These are phyloP conservation scores for Tulasnella sp. DNA, from an alignment of 768 basidiomycete species.

Conservation along the genomic window DNA sequence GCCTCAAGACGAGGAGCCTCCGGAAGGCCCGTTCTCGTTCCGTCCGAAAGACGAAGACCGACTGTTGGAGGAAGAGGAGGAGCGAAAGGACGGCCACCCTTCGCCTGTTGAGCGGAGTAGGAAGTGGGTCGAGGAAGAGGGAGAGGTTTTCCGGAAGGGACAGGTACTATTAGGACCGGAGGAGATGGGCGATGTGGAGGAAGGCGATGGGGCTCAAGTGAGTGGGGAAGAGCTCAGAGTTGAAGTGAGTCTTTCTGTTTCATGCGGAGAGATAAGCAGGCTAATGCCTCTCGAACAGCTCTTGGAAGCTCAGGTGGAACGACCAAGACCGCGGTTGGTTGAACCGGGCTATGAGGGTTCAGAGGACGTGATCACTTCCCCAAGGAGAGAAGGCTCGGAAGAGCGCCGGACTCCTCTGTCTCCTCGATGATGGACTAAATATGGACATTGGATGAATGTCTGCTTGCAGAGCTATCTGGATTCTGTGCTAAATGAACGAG, in stretches of 20 bases:
- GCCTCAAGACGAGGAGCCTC: constrained; percentile 14
- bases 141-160: constrained; percentile 92
- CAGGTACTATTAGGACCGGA: constrained; percentile 68
- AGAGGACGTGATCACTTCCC: not conserved
- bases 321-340: constrained; percentile 57
- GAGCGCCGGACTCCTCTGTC: not conserved
- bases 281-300: constrained; percentile 40
- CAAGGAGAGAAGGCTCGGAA: constrained; percentile 10
- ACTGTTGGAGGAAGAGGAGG: not conserved
- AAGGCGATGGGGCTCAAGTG: constrained; percentile 43
- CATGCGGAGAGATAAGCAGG: too few species aligned
- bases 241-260: constrained; percentile 32
- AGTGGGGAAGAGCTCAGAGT: constrained; percentile 71
- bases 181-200: constrained; percentile 74
- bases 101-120: constrained; percentile 31
- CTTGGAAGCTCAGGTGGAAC: constrained; percentile 77
- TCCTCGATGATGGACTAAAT: not conserved
- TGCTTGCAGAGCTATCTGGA: not conserved
- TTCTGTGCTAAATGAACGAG: not conserved
- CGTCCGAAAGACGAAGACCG: not conserved
- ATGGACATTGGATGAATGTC: not conserved
- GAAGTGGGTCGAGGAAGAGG: constrained; percentile 87
- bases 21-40: not conserved
- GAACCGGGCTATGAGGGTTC: constrained; percentile 1
- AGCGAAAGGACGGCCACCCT: not conserved